phyloP scores from a whole-genome alignment of 2,329 filamentous ascomycete species.

The Chaetoscypha palmicola region DNA sequence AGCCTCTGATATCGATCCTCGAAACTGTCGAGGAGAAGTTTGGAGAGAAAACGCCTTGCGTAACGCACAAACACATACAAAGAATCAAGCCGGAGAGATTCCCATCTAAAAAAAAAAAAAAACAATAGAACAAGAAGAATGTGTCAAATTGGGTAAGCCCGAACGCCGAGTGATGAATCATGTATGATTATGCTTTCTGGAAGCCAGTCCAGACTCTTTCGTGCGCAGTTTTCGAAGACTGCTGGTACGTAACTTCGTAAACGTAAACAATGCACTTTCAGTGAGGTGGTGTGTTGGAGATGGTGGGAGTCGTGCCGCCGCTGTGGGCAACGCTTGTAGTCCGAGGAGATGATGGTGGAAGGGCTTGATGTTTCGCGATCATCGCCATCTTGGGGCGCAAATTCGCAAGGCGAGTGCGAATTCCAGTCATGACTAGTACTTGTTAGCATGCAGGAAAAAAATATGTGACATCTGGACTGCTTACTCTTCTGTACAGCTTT shows the following conservation, averaged over 20 bases:
- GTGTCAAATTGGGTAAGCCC: conserved; percentile 2
- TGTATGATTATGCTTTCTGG: conserved; percentile 3
- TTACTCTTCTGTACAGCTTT: conserved; percentile 67
- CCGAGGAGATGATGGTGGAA: conserved; percentile 26
- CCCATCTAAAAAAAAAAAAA: conserved; percentile 1
- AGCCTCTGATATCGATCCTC: too few species aligned
- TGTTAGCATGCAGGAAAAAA: conserved; percentile 26
- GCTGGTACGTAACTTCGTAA: conserved; percentile 9
- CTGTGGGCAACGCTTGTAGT: conserved; percentile 26
- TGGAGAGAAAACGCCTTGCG: too few species aligned
- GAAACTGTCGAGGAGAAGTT: too few species aligned
- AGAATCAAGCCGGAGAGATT: neutral
- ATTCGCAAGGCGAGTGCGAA: conserved; percentile 45
- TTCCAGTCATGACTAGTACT: conserved; percentile 53
- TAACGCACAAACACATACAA: neutral
- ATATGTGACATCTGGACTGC: conserved; percentile 26
- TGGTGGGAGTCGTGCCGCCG: conserved; percentile 29
- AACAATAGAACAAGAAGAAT: conserved; percentile 1
- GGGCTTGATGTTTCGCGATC: conserved; percentile 43
- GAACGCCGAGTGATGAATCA: conserved; percentile 1
- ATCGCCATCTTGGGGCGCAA: conserved; percentile 55
- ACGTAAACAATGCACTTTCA: conserved; percentile 15
- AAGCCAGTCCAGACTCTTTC: conserved; percentile 8
- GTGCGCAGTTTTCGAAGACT: neutral
- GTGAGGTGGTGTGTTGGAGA: conserved; percentile 28